Evolutionary conservation across 345 rosid species (phyloP), one percentile per base, ranked within the genome.

Genomic region (Melaleuca quinquenervia): DNA sequence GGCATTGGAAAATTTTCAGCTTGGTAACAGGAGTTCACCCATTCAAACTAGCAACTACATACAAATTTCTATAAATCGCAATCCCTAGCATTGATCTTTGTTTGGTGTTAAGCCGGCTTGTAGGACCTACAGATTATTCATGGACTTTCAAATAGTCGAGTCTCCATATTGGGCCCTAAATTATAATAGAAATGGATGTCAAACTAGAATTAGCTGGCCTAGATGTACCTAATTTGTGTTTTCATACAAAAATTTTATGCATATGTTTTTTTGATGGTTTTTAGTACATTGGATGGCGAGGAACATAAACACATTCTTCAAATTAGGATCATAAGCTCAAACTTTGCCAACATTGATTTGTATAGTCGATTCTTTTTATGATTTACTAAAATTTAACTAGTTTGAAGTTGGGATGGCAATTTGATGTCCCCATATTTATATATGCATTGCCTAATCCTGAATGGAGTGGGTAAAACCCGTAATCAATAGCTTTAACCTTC

Each of bases 101-200:
- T 64, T 5, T 32, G 44, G 22, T 16, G 44, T 64, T 32, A 64
- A 18, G 12, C 1, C 11, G 18, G 1, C 29, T 32, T 8, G 2
- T 7, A 20, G 0, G 54, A 1, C 20, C 27, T 3, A 60, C 0
- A 60, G 20, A 6, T 9, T 27, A 36, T 27, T 60, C 0, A 7
- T 13, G 20, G 74, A 60, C 74, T 60, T 27, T 27, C 41, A 14
- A 27, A 10, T 27, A 16, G 74, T 27, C 41, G 8, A 20, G 21
- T 14, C 41, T 60, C 74, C 3, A 60, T 60, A 14, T 0, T 20
- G 3, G 14, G 41, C 20, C 20, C 1, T 27, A 1, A 60, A 27
- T 14, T 27, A 60, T 14, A 62, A 62, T 14, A 27, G 15, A 56
- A 26, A 56, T 56, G 29, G 29, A 6, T 29, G 11, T 27, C 29